phyloP scores from a whole-genome alignment of 805 yeast species.

The Metschnikowia kunwiensis region DNA sequence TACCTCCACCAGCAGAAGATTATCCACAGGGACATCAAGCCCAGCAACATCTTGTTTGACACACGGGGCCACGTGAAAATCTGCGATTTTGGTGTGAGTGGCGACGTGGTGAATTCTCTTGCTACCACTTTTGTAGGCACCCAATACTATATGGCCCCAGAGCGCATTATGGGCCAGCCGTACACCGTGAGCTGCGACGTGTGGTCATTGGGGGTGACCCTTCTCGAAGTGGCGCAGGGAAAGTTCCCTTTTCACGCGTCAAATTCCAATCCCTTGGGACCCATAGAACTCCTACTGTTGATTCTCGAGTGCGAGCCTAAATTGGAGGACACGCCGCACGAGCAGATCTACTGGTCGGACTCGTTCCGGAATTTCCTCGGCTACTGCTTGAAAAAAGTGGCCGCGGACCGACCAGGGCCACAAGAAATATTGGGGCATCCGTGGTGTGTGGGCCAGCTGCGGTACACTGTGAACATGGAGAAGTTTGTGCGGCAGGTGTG shows the following conservation, averaged over 20 bases:
- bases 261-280: conserved; percentile 45
- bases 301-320: conserved; percentile 82
- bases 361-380: conserved; percentile 79
- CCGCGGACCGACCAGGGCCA: conserved; percentile 82
- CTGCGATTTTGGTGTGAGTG: conserved; percentile 97
- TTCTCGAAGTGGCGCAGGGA: conserved; percentile 92
- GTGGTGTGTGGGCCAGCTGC: conserved; percentile 80
- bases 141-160: conserved; percentile 98
- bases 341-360: conserved; percentile 75
- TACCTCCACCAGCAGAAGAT: conserved; percentile 85
- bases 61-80: conserved; percentile 77
- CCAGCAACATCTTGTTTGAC: conserved; percentile 84
- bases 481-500: conserved; percentile 76
- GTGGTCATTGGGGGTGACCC: conserved; percentile 92
- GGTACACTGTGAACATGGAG: conserved; percentile 76
- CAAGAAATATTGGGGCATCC: conserved; percentile 92
- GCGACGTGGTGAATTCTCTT: conserved; percentile 90
- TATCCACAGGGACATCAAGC: conserved; percentile 94
- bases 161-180: conserved; percentile 91
- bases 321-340: conserved; percentile 71
- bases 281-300: conserved; percentile 79
- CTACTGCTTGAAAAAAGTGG: conserved; percentile 77
- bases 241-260: conserved; percentile 63
- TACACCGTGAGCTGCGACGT: conserved; percentile 94
- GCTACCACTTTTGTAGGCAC: conserved; percentile 98